Percentiles rank a stretch among this genome's conserved stretches.
Conservation (phyloP, 768 basidiomycete species). For the Naganishia antarctica region DNA sequence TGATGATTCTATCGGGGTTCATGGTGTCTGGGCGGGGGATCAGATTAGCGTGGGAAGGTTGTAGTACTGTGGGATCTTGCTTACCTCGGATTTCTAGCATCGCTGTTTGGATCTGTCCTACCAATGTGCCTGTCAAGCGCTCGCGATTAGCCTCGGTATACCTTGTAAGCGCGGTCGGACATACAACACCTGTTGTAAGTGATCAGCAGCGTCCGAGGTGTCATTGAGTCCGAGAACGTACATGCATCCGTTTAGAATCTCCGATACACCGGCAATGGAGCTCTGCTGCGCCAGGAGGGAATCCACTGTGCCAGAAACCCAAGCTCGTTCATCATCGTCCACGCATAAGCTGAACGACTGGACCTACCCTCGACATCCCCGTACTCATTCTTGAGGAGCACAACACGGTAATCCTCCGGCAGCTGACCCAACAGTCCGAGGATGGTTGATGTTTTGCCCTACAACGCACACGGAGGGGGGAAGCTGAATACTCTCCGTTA, state of each 20-base stretch:
- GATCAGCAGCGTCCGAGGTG: background rate
- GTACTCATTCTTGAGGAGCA: slow-evolving; percentile 92
- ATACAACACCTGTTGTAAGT: slow-evolving; percentile 25
- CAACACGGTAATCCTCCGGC: slow-evolving; percentile 73
- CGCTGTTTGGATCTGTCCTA: slow-evolving; percentile 90
- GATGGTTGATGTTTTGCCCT: slow-evolving; percentile 55
- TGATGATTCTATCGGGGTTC: slow-evolving; percentile 82
- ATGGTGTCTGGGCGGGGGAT: slow-evolving; percentile 56
- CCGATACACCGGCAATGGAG: slow-evolving; percentile 74
- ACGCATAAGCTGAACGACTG: slow-evolving; percentile 10
- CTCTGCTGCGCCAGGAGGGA: slow-evolving; percentile 83
- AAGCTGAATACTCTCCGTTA: slow-evolving; percentile 46
- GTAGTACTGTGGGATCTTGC: slow-evolving; percentile 27
- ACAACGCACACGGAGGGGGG: too few relatives aligned
- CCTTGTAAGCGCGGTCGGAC: background rate
- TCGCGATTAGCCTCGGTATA: background rate
- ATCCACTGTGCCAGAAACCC: slow-evolving; percentile 66
- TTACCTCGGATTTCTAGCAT: slow-evolving; percentile 77
- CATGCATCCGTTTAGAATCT: slow-evolving; percentile 96
- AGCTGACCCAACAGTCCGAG: slow-evolving; percentile 75
- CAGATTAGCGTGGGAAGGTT: background rate
- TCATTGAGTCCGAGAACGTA: slow-evolving; percentile 48
- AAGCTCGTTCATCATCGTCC: too few relatives aligned
- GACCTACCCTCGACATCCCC: slow-evolving; percentile 78
- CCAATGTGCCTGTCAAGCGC: slow-evolving; percentile 65